Conservation (phyloP, 129 eudicot species). For the Tanacetum coccineum region DNA sequence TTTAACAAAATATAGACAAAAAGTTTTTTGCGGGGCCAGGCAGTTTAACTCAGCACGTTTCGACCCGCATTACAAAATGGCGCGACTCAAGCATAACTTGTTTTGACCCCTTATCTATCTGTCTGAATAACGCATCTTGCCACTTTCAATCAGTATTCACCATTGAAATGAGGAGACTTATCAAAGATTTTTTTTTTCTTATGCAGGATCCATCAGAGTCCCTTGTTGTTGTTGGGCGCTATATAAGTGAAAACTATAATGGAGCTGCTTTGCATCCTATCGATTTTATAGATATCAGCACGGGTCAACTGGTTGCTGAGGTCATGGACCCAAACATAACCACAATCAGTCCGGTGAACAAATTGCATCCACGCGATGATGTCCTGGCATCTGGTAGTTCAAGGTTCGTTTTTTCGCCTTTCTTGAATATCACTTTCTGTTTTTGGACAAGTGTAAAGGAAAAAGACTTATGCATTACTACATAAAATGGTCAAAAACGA, state of each 20-base stretch:
- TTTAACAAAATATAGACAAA: neutral
- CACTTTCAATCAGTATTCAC: neutral
- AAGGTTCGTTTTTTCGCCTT: conserved; percentile 48
- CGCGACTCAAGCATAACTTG: neutral
- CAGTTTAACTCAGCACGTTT: neutral
- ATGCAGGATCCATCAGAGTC: conserved; percentile 90
- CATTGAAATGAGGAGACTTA: neutral
- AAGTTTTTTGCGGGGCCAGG: neutral
- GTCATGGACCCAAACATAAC: conserved; percentile 91
- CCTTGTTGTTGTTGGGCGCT: conserved; percentile 93
- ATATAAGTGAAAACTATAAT: conserved; percentile 88
- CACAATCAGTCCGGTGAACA: conserved; percentile 95
- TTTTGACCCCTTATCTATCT: neutral
- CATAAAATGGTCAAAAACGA: too few relatives aligned
- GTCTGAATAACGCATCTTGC: neutral
- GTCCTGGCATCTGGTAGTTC: conserved; percentile 91
- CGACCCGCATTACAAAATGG: neutral
- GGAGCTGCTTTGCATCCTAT: conserved; percentile 96
- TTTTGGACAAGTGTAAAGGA: neutral
- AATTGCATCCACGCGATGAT: conserved; percentile 93
- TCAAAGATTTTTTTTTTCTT: conserved; percentile 3
- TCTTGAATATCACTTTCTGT: conserved; percentile 2
- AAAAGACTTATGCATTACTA: too few relatives aligned
- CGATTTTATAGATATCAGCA: conserved; percentile 82
- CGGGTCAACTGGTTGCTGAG: conserved; percentile 90